Base-by-base conservation (phyloP, 306 rosid species). In the Malus orientalis region DNA sequence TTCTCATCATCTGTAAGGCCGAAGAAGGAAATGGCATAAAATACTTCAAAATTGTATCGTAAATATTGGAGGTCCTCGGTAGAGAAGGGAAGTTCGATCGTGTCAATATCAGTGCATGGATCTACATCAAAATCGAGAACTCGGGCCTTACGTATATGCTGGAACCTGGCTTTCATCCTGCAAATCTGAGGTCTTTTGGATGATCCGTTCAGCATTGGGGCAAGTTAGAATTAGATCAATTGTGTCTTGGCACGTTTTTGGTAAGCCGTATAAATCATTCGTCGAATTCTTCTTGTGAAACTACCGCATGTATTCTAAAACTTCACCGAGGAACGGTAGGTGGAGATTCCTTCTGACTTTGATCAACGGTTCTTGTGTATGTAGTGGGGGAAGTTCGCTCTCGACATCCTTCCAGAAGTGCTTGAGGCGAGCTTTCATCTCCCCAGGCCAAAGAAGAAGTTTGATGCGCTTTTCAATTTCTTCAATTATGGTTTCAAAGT, bases 51-150 rank as follows among this genome's bases (percentile, higher is more conserved):
- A 45, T 45, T 5, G 2, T 12, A 45, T 0, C 5, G 2, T 0
- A 45, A 45, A 45, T 45, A 45, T 12, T 45, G 16, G 16, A 12
- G 51, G 2, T 45, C 16, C 0, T 45, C 0, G 0, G 12, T 1
- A 11, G 16, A 45, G 5, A 45, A 45, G 0, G 16, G 2, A 4
- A 45, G 1, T 0, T 45, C 0, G 0, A 0, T 0, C 0, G 0
- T 1, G 2, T 45, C 51, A 1, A 45, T 12, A 45, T 3, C 0
- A 3, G 16, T 45, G 3, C 12, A 45, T 1, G 16, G 5, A 1
- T 45, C 0, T 1, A 45, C 16, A 4, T 12, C 4, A 4, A 12
- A 12, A 16, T 0, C 0, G 1, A 45, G 16, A 4, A 45, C 16
- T 11, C 51, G 16, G 0, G 16, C 16, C 16, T 45, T 5, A 3